Conservation (phyloP, 305 asterid species). For the Fraxinus platypoda region DNA sequence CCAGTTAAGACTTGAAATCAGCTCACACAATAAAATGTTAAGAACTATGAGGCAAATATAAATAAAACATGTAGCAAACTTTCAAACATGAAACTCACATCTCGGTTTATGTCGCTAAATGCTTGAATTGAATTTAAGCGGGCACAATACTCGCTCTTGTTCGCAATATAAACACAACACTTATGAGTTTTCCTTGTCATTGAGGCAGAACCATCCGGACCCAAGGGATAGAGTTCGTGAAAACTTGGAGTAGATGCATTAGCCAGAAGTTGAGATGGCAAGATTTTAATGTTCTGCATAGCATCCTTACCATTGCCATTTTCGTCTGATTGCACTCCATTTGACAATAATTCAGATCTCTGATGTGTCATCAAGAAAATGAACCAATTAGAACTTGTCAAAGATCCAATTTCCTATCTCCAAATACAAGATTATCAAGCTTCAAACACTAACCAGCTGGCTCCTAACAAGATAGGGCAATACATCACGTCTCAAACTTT, state of each 20-base stretch:
- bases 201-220: constrained; percentile 58
- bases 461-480: constrained; percentile 90
- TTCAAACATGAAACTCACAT: constrained; percentile 51
- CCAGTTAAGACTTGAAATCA: constrained; percentile 21
- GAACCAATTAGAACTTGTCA: constrained; percentile 22
- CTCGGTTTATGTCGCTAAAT: constrained; percentile 85
- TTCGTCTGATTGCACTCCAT: constrained; percentile 76
- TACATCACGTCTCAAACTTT: constrained; percentile 82
- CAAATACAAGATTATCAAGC: constrained; percentile 14
- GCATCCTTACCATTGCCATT: constrained; percentile 64
- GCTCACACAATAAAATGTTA: neutral
- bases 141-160: constrained; percentile 86
- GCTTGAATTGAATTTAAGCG: constrained; percentile 87
- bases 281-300: constrained; percentile 51
- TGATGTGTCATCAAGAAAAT: constrained; percentile 37
- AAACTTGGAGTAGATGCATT: constrained; percentile 90
- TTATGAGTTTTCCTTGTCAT: constrained; percentile 64
- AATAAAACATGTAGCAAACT: constrained; percentile 17
- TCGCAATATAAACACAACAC: constrained; percentile 90
- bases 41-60: neutral
- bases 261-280: constrained; percentile 79
- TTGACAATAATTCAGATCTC: constrained; percentile 70
- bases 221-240: constrained; percentile 73
- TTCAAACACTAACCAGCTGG: constrained; percentile 74
- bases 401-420: neutral